These are phyloP conservation scores for Apiotrichum porosum DNA, from an alignment of 1,284 basidiomycete genomes.

Conservation along the genomic window DNA sequence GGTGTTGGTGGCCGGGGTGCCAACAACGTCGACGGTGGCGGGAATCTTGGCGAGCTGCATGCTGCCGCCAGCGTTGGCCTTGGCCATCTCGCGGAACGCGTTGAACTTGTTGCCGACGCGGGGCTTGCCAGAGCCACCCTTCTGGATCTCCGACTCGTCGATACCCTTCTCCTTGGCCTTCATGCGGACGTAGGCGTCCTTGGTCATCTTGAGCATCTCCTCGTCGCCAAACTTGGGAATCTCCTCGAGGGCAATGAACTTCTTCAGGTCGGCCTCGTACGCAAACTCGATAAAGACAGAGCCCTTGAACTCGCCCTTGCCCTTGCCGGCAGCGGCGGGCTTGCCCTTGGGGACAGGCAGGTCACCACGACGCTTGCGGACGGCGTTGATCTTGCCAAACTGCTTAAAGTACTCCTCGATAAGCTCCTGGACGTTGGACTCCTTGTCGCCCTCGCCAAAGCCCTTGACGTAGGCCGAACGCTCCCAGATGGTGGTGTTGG, in stretches of 20 bases:
- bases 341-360: slow-evolving; percentile 8
- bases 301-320: slow-evolving; percentile 74
- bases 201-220: slow-evolving; percentile 79
- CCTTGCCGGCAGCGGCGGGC: slow-evolving; percentile 44
- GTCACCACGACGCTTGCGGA: slow-evolving; percentile 72
- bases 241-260: slow-evolving; percentile 72
- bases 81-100: slow-evolving; percentile 78
- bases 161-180: slow-evolving; percentile 94
- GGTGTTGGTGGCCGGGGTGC: slow-evolving; percentile 11
- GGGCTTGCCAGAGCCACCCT: slow-evolving; percentile 35
- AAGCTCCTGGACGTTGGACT: slow-evolving; percentile 64
- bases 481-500: slow-evolving; percentile 62
- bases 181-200: slow-evolving; percentile 92
- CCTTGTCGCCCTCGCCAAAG: slow-evolving; percentile 60
- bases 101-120: slow-evolving; percentile 60
- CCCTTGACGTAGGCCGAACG: slow-evolving; percentile 87
- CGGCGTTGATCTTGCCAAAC: slow-evolving; percentile 77
- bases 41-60: slow-evolving; percentile 39
- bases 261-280: slow-evolving; percentile 63
- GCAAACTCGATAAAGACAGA: slow-evolving; percentile 92
- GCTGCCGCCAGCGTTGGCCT: slow-evolving; percentile 43
- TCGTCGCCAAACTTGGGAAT: slow-evolving; percentile 68
- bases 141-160: slow-evolving; percentile 55
- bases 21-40: slow-evolving; percentile 40
- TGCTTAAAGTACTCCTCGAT: slow-evolving; percentile 77